Conservation (phyloP, 768 basidiomycete species). For the Rhodotorula kratochvilovae region DNA sequence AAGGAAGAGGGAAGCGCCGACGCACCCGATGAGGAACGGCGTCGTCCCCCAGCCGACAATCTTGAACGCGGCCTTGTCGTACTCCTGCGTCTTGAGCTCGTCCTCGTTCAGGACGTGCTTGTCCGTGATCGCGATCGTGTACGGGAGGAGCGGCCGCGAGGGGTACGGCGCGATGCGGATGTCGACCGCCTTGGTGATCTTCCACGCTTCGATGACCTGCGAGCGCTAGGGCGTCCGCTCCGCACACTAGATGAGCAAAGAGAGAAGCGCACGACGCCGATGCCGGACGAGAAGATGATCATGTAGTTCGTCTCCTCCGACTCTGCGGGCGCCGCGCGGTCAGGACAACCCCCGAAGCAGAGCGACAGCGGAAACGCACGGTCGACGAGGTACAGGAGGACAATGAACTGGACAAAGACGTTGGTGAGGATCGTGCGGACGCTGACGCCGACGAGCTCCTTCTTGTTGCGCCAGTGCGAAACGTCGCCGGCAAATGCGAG, state of each 20-base stretch:
- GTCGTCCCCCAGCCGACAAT: conserved; percentile 87
- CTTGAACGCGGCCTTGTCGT: conserved; percentile 85
- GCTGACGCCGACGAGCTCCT: conserved; percentile 88
- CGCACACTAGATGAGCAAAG: too few species aligned
- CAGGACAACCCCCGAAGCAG: too few species aligned
- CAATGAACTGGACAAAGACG: conserved; percentile 62
- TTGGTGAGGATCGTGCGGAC: conserved; percentile 83
- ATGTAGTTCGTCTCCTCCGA: conserved; percentile 95
- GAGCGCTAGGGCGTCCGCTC: too few species aligned
- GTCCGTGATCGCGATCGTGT: conserved; percentile 78
- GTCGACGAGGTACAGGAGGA: conserved; percentile 53
- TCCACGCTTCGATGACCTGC: conserved; percentile 72
- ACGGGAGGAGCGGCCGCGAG: conserved; percentile 67
- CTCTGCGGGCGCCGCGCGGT: too few species aligned
- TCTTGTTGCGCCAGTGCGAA: conserved; percentile 86
- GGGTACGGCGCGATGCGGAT: conserved; percentile 63
- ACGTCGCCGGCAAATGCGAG: conserved; percentile 93
- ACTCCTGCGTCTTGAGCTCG: conserved; percentile 97
- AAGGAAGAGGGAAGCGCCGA: background rate
- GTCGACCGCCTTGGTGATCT: conserved; percentile 73
- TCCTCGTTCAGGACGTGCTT: conserved; percentile 95
- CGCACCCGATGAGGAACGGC: conserved; percentile 61
- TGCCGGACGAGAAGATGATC: conserved; percentile 54
- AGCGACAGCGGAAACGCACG: too few species aligned
- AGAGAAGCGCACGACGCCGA: conserved; percentile 32